These are phyloP conservation scores for Elongisporangium undulatum DNA, from an alignment of 352 stramenopile species.

Conservation along the genomic window DNA sequence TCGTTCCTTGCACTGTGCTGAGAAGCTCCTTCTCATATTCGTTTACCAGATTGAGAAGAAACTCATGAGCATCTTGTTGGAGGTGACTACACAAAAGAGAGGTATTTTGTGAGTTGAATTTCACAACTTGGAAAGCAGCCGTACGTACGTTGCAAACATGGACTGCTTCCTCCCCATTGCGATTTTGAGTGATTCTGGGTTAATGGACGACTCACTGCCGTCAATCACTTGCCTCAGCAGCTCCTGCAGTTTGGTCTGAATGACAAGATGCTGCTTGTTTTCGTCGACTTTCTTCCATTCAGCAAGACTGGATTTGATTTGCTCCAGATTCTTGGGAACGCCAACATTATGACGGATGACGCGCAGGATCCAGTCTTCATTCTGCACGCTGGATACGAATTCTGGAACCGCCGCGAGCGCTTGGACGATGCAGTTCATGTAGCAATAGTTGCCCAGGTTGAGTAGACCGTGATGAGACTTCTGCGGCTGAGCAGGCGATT, in stretches of 20 bases:
- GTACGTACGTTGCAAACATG: constrained; percentile 80
- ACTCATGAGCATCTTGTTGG: constrained; percentile 87
- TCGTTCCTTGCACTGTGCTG: constrained; percentile 26
- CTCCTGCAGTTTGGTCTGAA: constrained; percentile 53
- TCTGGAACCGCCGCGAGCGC: constrained; percentile 63
- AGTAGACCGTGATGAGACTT: constrained; percentile 85
- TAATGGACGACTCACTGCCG: constrained; percentile 67
- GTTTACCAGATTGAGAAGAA: constrained; percentile 77
- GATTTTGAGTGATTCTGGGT: constrained; percentile 71
- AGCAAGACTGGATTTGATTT: constrained; percentile 42
- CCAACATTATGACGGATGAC: constrained; percentile 45
- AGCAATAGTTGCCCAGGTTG: constrained; percentile 93
- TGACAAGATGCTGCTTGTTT: constrained; percentile 33
- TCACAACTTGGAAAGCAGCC: not conserved
- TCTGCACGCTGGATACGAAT: constrained; percentile 45
- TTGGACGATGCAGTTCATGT: constrained; percentile 94
- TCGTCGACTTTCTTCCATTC: constrained; percentile 46
- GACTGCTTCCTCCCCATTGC: constrained; percentile 73
- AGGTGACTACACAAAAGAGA: constrained; percentile 41
- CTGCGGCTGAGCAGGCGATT: constrained; percentile 12
- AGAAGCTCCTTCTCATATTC: constrained; percentile 85
- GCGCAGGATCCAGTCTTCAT: constrained; percentile 51
- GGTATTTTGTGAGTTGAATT: not conserved
- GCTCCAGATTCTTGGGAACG: constrained; percentile 26
- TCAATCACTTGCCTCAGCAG: constrained; percentile 57